Base-by-base conservation (phyloP, 2,329 filamentous ascomycete species). In the Fusarium falciforme region DNA sequence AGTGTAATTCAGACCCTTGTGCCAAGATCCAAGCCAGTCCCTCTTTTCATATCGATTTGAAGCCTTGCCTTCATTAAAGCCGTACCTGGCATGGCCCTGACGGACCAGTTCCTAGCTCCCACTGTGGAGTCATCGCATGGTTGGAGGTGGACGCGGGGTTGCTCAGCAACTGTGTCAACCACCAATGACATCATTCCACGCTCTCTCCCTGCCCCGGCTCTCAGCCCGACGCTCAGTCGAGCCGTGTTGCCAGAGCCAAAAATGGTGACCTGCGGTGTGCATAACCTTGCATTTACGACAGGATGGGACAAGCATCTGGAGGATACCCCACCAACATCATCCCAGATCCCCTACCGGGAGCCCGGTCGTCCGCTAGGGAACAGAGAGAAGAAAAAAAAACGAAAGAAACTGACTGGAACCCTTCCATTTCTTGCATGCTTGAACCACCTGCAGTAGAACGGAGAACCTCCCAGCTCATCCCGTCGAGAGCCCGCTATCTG, bases 131-230 rank as follows among this genome's bases (percentile, higher is more conserved):
- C 33, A 52, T 60, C 66, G 61, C 52, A 29, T 66, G 36, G 64
- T 62, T 54, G 66, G 58, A 59, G 59, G 40, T 66, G 44, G 67
- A 64, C 66, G 61, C 49, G 49, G 64, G 67, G 78, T 80, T 81
- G 77, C 79, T 81, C 69, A 71, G 77, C 74, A 79, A 79, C 79
- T 67, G n/a, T n/a, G 8, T 20, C 62, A 66, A 67, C 58, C 29
- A 61, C 70, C 68, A 77, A 78, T 80, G 76, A 80, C 77, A 79
- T 80, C 76, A 79, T 79, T 57, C 58, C 59, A 68, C 54, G 54
- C 63, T 40, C 40, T 60, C 61, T 62, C 27, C 47, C 42, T 29
- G 42, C 52, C 65, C 61, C 61, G 27, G 63, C 58, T 63, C 60
- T 52, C 54, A 62, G 25, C 58, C 66, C 49, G 38, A 49, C 31